Evolutionary conservation across 805 yeast genomes (phyloP), one percentile per base, ranked within the genome.

Genomic region (Nakazawaea sp.): DNA sequence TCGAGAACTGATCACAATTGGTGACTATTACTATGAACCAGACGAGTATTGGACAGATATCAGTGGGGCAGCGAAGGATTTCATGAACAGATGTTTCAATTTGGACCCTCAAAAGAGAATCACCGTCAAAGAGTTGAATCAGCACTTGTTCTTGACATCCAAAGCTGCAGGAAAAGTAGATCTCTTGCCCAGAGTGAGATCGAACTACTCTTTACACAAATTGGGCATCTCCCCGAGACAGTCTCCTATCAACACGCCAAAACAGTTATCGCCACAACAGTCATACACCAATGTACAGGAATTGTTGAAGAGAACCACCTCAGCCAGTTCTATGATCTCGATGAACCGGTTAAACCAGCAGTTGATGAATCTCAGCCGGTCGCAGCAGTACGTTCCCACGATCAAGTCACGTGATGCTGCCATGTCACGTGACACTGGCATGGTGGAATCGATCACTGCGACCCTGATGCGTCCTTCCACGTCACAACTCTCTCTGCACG

Each of bases 41-140:
- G 26, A 95, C 85, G 49, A 90, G 94, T 83, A 78, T 47, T 83
- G 89, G 84, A 88, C 82, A 53, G 70, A 70, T 2, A 77, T 82
- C 16, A 68, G 66, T 28, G 90, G 81, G 51, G 52, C 66, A 4
- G 85, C 74, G 0, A 54, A 82, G 37, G 88, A 83, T 51, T 59
- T 83, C 40, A 79, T 83, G 4, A 66, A 82, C 7, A 67, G 71
- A 41, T 58, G 83, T 35, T 55, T 83, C 32, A 72, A 78, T 11
- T 74, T 76, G 9, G 65, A 72, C 41, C 70, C 78, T 1, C 45
- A 44, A 13, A 55, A 62, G 21, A 52, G 81, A 35, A 56, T 55
- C 30, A 59, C 81, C 0, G 64, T 92, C 39, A 66, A 68, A 35
- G 96, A 89, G 54, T 84, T 92, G 8, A 68, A 83, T 46, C 69